These are phyloP conservation scores for Zangia roseola DNA, from an alignment of 768 basidiomycete species.

Conservation along the genomic window DNA sequence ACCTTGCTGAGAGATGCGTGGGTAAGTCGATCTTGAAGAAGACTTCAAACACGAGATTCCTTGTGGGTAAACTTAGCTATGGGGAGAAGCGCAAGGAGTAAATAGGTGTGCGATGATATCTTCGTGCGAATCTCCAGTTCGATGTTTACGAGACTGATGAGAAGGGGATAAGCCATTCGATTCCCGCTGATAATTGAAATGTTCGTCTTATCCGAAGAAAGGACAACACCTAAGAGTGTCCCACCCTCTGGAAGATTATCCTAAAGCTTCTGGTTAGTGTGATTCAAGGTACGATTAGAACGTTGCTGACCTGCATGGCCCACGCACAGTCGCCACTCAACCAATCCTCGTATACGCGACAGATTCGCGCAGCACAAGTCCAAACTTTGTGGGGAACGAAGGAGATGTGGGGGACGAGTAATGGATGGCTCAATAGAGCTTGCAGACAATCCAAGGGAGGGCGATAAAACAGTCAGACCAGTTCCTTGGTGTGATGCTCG, in stretches of 20 bases:
- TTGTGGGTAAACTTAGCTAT: conserved; percentile 17
- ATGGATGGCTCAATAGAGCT: too few relatives aligned
- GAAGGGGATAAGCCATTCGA: not conserved
- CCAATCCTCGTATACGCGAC: conserved; percentile 17
- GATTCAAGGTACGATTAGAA: conserved; percentile 16
- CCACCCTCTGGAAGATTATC: conserved; percentile 5
- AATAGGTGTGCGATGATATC: conserved; percentile 3
- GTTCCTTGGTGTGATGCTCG: conserved; percentile 22
- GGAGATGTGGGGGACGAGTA: conserved; percentile 23
- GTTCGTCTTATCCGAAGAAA: too few relatives aligned
- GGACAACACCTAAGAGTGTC: conserved; percentile 1
- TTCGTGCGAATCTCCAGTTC: not conserved
- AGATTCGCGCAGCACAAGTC: conserved; percentile 2
- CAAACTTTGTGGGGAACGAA: conserved; percentile 21
- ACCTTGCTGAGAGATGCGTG: too few relatives aligned
- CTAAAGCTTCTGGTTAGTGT: conserved; percentile 34
- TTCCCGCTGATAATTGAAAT: too few relatives aligned
- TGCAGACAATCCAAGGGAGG: conserved; percentile 29
- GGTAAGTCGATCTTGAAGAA: too few relatives aligned
- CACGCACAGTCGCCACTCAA: conserved; percentile 23
- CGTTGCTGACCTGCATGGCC: conserved; percentile 25
- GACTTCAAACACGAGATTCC: too few relatives aligned
- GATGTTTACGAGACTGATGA: not conserved
- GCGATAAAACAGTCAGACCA: conserved; percentile 27
- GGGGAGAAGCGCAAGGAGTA: conserved; percentile 16